Base-by-base conservation (phyloP, 306 rosid species). In the Corylus americana region DNA sequence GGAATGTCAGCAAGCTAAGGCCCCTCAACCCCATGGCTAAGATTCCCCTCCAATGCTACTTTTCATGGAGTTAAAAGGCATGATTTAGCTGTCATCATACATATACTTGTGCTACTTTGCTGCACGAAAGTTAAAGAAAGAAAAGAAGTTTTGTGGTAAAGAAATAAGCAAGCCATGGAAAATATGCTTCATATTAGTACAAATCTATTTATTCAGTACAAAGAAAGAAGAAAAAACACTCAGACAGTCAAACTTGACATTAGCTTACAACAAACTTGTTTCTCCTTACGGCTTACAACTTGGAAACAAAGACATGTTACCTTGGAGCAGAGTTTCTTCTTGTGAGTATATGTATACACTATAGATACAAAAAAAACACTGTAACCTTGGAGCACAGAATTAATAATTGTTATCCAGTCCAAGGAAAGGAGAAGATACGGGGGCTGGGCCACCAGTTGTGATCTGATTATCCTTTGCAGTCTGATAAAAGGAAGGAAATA, bases 401-500 rank as follows among this genome's bases (percentile, higher is more conserved):
- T 68, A 79, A 83, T 72, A 74, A 44, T 18, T 18, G 69, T 74
- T 37, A 42, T 74, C 61, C 77, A 74, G 25, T 57, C 50, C 51
- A 66, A 16, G 49, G 11, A 48, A 55, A 47, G 31, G 70, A 37
- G 72, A 74, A 7, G 79, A 29, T n/a, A 12, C n/a, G 22, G 18
- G 29, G 22, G 44, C 17, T 25, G 49, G 61, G 31, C 55, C 48
- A 42, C 62, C 78, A 59, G 58, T 64, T 54, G 79, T 22, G 71
- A 48, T 22, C 79, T 48, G 76, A 73, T 74, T 78, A 64, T 78
- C 74, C 85, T 47, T 71, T 70, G 62, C 75, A 77, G 47, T 66
- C 80, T n/a, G 37, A n/a, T 12, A 77, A 77, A 83, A 63, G 54
- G 73, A 55, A 70, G 73, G 70, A 70, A 74, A 83, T 79, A 79